Evolutionary conservation across 176 grass and related monocot genomes (phyloP), one percentile per base, ranked within the genome.

Genomic region (Triticum aestivum): DNA sequence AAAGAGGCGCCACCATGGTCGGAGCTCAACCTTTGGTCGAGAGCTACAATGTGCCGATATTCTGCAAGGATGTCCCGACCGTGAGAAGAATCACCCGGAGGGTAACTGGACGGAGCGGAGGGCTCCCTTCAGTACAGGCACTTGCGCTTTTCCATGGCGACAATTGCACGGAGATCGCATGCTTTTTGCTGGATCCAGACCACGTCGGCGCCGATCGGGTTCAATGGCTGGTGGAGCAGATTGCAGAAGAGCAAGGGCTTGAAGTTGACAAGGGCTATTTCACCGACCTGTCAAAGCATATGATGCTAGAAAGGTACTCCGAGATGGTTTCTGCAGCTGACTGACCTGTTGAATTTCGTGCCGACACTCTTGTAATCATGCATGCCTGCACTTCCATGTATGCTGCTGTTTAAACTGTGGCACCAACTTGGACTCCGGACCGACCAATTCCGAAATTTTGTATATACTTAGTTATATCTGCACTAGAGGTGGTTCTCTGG

Each of bases 231-330:
- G 90, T 97, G 21, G 92, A 92, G 78, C 86, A 74, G 79, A 89
- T 89, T 75, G 83, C 88, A 9, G 75, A 44, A 6, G 88, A 92
- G 15, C 88, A 89, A 75, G 95, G 90, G 3, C 89, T 94, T 41
- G 84, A 79, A 49, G 92, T 94, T 58, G 95, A 90, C 29, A 87
- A 91, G 61, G 94, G 92, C 3, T 97, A 97, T 86, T 92, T 51
- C 85, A 97, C 95, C 18, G 95, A 97, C 47, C 32, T 92, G 26
- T 84, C 95, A 47, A 87, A 89, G 83, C 92, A 94, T 24, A 81
- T 12, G 58, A 89, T 88, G 73, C 61, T 94, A 5, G 86, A 97
- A 13, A 86, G 81, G 73, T 97, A 97, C 39, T 39, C 86, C 35
- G 79, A 89, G 61, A 73, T 84, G 15, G 49, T 62, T 63, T 80